Evolutionary conservation across 2,329 filamentous ascomycete genomes (phyloP).

Genomic region (Paracamarosporium sp.): DNA sequence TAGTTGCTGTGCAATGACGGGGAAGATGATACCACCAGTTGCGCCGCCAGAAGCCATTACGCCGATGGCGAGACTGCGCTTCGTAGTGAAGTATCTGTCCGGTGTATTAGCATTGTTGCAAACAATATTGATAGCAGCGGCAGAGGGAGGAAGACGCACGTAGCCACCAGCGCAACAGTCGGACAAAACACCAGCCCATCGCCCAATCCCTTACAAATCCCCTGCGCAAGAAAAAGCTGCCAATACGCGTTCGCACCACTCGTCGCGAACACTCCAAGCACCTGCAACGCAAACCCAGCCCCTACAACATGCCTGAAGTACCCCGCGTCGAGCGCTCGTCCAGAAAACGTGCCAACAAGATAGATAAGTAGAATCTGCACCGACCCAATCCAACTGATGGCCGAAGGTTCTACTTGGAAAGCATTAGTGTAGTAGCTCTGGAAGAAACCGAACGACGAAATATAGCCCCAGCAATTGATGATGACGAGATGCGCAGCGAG

Average conservation of each 20-base stretch:
- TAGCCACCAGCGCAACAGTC: slow-evolving; percentile 35
- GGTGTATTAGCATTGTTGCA: background rate
- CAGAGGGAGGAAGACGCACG: slow-evolving; percentile 22
- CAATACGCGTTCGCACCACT: slow-evolving; percentile 41
- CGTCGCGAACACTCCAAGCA: slow-evolving; percentile 15
- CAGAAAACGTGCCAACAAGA: slow-evolving; percentile 16
- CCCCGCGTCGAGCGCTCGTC: slow-evolving; percentile 14
- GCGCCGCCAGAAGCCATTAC: slow-evolving; percentile 61
- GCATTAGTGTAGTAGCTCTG: slow-evolving; percentile 33
- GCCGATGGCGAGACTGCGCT: slow-evolving; percentile 61
- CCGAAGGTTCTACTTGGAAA: slow-evolving; percentile 9
- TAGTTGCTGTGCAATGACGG: slow-evolving; percentile 57
- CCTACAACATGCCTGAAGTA: slow-evolving; percentile 2
- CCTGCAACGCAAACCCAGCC: slow-evolving; percentile 24
- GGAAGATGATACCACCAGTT: slow-evolving; percentile 51
- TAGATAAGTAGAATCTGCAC: slow-evolving; percentile 20
- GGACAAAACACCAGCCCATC: slow-evolving; percentile 28
- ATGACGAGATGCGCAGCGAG: slow-evolving; percentile 30
- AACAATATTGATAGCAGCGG: background rate
- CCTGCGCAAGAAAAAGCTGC: slow-evolving; percentile 41
- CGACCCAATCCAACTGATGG: slow-evolving; percentile 20
- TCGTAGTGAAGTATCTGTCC: slow-evolving; percentile 59
- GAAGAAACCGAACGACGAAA: slow-evolving; percentile 36
- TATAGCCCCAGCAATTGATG: slow-evolving; percentile 36
- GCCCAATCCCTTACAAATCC: slow-evolving; percentile 24